Conservation (phyloP, 768 basidiomycete genomes). For the Leucosporidium creatinivorum region DNA sequence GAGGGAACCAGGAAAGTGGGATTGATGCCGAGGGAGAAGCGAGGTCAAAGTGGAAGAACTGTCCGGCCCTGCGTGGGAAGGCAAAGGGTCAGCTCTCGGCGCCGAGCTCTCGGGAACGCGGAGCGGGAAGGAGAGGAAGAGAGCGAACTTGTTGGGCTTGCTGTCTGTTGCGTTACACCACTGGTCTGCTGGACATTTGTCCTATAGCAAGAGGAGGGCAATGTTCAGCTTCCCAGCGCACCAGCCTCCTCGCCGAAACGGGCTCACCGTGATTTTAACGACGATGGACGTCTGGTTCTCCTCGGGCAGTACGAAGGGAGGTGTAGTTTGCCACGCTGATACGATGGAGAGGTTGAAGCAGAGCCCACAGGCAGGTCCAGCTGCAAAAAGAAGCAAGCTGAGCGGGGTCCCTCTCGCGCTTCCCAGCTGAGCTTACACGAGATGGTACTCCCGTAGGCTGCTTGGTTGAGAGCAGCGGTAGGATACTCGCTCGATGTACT, state of each 20-base stretch:
- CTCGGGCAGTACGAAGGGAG: slow-evolving; percentile 1
- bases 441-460: slow-evolving; percentile 7
- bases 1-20: slow-evolving; percentile 13
- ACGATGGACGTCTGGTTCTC: not conserved
- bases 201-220: not conserved
- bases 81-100: not conserved
- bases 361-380: slow-evolving; percentile 17
- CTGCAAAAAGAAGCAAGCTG: not conserved
- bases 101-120: not conserved
- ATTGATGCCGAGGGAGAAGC: slow-evolving; percentile 7
- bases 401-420: too few relatives aligned
- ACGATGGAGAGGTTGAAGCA: slow-evolving; percentile 18
- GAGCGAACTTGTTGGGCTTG: slow-evolving; percentile 9
- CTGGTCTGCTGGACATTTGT: slow-evolving; percentile 11
- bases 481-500: slow-evolving; percentile 7
- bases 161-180: slow-evolving; percentile 13
- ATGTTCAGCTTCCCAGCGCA: not conserved
- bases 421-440: too few relatives aligned
- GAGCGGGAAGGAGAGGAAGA: not conserved
- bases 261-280: slow-evolving; percentile 16
- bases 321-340: not conserved
- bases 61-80: not conserved
- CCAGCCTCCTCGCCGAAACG: not conserved
- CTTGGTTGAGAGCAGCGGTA: slow-evolving; percentile 16
- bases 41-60: slow-evolving; percentile 16